These are phyloP conservation scores for Penicillium ucsense DNA, from an alignment of 495 filamentous ascomycete genomes.

Conservation along the genomic window DNA sequence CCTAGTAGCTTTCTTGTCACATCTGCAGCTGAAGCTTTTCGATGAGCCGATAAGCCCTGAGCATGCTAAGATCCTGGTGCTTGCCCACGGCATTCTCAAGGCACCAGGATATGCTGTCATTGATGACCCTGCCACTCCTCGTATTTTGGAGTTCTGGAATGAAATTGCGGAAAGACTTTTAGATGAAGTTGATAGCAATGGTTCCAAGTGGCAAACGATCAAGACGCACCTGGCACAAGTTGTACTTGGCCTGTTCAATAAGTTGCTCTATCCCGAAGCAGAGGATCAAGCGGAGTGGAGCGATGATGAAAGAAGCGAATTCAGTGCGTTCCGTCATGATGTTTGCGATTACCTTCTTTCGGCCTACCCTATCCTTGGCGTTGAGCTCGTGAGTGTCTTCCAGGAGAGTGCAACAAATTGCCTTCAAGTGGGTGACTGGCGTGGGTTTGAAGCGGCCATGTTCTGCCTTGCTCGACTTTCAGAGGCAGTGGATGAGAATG, in stretches of 20 bases:
- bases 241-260: conserved; percentile 29
- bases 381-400: conserved; percentile 59
- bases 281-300: conserved; percentile 48
- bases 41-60: conserved; percentile 18
- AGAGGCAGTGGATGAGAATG: conserved; percentile 62
- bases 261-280: conserved; percentile 25
- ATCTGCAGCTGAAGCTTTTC: conserved; percentile 24
- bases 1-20: conserved; percentile 52
- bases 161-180: conserved; percentile 33
- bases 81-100: conserved; percentile 53
- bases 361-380: conserved; percentile 60
- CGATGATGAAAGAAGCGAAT: conserved; percentile 58
- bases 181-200: conserved; percentile 20
- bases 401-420: conserved; percentile 51
- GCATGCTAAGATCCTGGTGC: conserved; percentile 32
- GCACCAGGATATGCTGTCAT: conserved; percentile 63
- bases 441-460: conserved; percentile 66
- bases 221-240: conserved; percentile 29
- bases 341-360: conserved; percentile 72
- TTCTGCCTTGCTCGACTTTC: conserved; percentile 71
- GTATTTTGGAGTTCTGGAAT: conserved; percentile 79
- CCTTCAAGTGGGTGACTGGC: conserved; percentile 54
- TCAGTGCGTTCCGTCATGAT: conserved; percentile 70
- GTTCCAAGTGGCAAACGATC: conserved; percentile 15
- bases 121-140: conserved; percentile 68